Conservation (phyloP, 208 protist genomes). For the Trypanosoma grayi region DNA sequence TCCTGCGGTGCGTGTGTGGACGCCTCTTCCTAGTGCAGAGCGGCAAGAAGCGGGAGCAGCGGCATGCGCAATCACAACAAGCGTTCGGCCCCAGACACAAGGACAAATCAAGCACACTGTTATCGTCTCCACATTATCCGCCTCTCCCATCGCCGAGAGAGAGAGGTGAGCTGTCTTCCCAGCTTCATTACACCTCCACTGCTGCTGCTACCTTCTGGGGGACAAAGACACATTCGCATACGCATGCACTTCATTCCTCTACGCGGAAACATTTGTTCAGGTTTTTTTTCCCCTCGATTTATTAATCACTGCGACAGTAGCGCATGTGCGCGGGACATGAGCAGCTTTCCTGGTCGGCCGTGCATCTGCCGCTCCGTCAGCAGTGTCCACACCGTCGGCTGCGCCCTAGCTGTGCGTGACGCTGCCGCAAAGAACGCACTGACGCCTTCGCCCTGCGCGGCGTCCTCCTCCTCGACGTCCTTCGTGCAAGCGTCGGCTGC, state of each 20-base stretch:
- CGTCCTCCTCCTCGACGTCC: not conserved
- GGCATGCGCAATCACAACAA: no score
- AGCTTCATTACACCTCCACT: no score
- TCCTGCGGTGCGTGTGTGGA: not conserved
- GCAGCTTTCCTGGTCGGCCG: conserved; percentile 36
- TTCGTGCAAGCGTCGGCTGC: conserved; percentile 16
- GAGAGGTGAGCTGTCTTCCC: no score
- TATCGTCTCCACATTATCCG: no score
- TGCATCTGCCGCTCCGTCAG: conserved; percentile 64
- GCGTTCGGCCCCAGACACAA: no score
- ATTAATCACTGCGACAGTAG: not conserved
- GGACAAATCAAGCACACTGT: no score
- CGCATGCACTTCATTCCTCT: conserved; percentile 6
- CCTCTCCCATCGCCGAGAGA: no score
- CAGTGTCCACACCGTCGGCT: conserved; percentile 26
- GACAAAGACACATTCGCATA: no score
- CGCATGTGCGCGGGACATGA: conserved; percentile 42
- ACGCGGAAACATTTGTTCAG: conserved; percentile 1
- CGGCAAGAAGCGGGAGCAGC: no score
- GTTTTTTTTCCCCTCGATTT: not conserved
- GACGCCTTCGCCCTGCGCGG: not conserved
- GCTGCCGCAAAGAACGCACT: not conserved
- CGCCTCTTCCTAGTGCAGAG: no score
- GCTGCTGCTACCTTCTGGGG: no score
- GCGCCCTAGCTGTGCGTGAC: not conserved